Evolutionary conservation across 2,329 filamentous ascomycete species (phyloP).

Genomic region (Fusarium sp.): DNA sequence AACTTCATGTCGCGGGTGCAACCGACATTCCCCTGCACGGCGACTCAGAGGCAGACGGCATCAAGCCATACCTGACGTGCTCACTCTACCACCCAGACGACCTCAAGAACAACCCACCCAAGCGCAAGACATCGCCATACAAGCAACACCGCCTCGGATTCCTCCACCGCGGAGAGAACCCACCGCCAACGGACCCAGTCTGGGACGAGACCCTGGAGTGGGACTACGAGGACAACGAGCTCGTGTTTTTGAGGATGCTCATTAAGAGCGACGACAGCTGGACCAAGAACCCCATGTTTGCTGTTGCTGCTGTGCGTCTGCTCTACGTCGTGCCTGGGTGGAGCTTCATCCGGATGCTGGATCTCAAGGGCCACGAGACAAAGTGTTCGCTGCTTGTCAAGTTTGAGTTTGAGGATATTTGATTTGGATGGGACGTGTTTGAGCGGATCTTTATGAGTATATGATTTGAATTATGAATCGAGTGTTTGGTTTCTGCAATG

Average conservation of each 20-base stretch:
- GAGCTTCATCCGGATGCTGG: constrained; percentile 73
- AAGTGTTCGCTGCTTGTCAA: constrained; percentile 69
- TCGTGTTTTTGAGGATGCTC: constrained; percentile 71
- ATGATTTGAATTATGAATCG: constrained; percentile 1
- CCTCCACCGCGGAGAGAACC: constrained; percentile 67
- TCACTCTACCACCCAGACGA: constrained; percentile 69
- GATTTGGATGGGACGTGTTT: constrained; percentile 14
- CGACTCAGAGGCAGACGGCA: constrained; percentile 60
- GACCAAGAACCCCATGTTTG: constrained; percentile 69
- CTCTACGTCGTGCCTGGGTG: constrained; percentile 67
- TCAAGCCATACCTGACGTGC: constrained; percentile 74
- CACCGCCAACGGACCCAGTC: constrained; percentile 68
- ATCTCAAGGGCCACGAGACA: constrained; percentile 72
- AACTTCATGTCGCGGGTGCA: constrained; percentile 70
- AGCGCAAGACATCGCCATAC: constrained; percentile 71
- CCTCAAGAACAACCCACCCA: constrained; percentile 59
- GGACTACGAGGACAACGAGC: constrained; percentile 74
- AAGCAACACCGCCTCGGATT: constrained; percentile 67
- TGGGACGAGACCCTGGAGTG: constrained; percentile 75
- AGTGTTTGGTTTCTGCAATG: background rate
- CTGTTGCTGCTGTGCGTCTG: constrained; percentile 69
- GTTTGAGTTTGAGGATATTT: constrained; percentile 63
- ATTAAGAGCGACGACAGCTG: constrained; percentile 76
- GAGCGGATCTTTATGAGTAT: constrained; percentile 10
- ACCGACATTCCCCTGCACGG: constrained; percentile 67